Evolutionary conservation across 805 yeast species (phyloP).

Genomic region (Candida adriatica): DNA sequence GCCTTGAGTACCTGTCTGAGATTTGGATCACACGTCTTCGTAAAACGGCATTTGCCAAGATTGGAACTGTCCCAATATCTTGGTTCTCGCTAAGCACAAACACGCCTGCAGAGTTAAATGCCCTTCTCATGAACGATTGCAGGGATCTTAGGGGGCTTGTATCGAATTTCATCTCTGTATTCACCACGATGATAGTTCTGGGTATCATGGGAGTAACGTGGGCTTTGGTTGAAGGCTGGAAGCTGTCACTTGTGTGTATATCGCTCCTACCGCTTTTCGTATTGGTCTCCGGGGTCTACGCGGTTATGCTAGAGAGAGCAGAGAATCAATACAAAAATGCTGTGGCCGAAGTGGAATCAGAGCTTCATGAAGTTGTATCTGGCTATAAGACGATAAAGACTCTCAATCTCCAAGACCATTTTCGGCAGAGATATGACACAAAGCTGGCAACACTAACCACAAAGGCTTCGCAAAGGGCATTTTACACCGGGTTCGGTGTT

Average conservation of each 20-base stretch:
- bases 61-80: constrained; percentile 43
- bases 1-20: constrained; percentile 58
- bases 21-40: constrained; percentile 56
- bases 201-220: constrained; percentile 60
- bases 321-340: constrained; percentile 56
- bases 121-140: constrained; percentile 72
- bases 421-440: constrained; percentile 31
- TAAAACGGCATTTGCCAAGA: constrained; percentile 35
- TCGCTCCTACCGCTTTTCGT: constrained; percentile 64
- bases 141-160: constrained; percentile 68
- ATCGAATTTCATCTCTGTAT: constrained; percentile 51
- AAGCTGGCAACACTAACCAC: constrained; percentile 27
- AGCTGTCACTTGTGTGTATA: constrained; percentile 73
- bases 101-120: constrained; percentile 47
- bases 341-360: constrained; percentile 48
- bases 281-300: constrained; percentile 44
- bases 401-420: constrained; percentile 44
- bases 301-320: constrained; percentile 39
- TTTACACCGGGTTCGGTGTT: constrained; percentile 60
- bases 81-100: constrained; percentile 41
- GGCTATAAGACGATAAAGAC: constrained; percentile 61
- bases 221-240: constrained; percentile 83
- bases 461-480: constrained; percentile 45
- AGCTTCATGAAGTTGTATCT: constrained; percentile 42
- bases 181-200: constrained; percentile 47